Evolutionary conservation across 1,284 basidiomycete genomes (phyloP), one percentile per base, ranked within the genome.

Genomic region (Leucoagaricus sp.): DNA sequence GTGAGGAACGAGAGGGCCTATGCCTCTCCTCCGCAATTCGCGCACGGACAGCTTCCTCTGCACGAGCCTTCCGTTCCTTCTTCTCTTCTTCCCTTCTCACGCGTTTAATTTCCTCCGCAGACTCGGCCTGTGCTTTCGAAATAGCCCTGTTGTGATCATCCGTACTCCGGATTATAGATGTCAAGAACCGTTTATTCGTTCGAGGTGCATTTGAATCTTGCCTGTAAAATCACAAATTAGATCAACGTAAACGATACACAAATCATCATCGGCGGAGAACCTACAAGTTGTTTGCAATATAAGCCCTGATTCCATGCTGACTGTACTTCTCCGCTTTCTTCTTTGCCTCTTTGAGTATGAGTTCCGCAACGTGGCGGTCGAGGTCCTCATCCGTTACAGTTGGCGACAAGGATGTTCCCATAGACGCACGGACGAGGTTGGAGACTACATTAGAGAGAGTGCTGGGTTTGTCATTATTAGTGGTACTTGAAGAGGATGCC

Each of bases 71-170:
- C 36, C 86, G 72, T 60, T 91, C 87, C 50, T 64, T 75, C 55
- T 82, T 75, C 64, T 89, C 85, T 58, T 82, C 77, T 59, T 86
- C 85, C 40, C 85, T 80, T 34, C 84, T 74, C 64, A 84, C 85
- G 38, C 75, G 72, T 58, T 91, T 85, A 5, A 86, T 80, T 61
- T 91, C 87, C 61, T 88, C 78, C 0, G 91, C 91, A 28, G 88
- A 86, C 17, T 82, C 72, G 0, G 89, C 87, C 71, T 97, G 93
- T 17, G 87, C 82, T 41, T 85, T 81, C 8, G 94, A 74, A 17
- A 97, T 76, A 12, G 89, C 86, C 69, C 87, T 86, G 70, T 97
- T 97, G 69, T 97, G 95, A 56, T 94, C 93, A 67, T 95, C 94
- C 2, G 95, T 96, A 61, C 83, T 93, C 59, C 87, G 85, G 55